Percentiles rank a stretch among this genome's conserved stretches.
Conservation (phyloP, 257 asterid genomes). For the Solanum peruvianum region DNA sequence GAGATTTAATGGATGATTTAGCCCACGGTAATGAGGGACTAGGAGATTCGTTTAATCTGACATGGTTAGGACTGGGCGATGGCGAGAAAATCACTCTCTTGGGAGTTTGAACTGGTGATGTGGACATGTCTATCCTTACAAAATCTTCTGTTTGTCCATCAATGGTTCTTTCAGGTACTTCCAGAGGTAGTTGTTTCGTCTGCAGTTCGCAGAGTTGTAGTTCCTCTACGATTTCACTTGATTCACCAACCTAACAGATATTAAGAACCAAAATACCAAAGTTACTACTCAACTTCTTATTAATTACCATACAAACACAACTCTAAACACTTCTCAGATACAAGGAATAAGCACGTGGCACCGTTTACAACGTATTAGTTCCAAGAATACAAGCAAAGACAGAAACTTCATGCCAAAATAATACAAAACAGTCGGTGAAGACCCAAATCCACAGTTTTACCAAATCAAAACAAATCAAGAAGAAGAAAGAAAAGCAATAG, state of each 20-base stretch:
- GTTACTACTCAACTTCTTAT: neutral
- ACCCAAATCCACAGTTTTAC: neutral
- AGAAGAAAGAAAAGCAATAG: neutral
- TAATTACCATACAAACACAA: neutral
- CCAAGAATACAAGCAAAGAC: neutral
- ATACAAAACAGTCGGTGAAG: neutral
- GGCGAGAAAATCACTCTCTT: conserved; percentile 68
- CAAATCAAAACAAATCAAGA: neutral
- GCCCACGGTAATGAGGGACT: conserved; percentile 45
- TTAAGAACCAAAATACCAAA: neutral
- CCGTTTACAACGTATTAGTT: neutral
- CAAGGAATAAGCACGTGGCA: neutral
- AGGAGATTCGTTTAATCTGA: conserved; percentile 35
- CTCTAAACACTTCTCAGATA: neutral
- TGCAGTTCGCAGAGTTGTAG: conserved; percentile 11
- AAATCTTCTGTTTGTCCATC: conserved; percentile 39
- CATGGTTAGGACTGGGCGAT: conserved; percentile 60
- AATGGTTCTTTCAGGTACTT: conserved; percentile 23
- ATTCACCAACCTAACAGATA: conserved; percentile 38
- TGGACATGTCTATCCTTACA: conserved; percentile 43
- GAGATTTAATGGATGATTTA: conserved; percentile 38
- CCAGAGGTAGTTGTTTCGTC: conserved; percentile 11
- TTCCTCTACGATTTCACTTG: conserved; percentile 70
- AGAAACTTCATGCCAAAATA: neutral
- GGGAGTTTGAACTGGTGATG: conserved; percentile 26